phyloP scores from a whole-genome alignment of 495 filamentous ascomycete genomes.

The Letharia lupina region DNA sequence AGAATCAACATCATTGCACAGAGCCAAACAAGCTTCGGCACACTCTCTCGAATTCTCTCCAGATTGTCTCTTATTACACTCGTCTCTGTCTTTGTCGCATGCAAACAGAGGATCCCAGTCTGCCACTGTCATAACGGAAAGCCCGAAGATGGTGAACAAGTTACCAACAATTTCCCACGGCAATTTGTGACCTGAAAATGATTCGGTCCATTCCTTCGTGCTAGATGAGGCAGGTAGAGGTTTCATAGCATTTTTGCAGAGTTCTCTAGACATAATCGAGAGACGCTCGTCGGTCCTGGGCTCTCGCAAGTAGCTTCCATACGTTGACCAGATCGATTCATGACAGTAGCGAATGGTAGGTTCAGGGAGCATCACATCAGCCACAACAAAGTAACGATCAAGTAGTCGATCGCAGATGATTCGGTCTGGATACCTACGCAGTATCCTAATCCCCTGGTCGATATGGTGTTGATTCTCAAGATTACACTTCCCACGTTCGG shows the following conservation, averaged over 20 bases:
- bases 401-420: constrained; percentile 27
- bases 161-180: constrained; percentile 54
- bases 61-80: constrained; percentile 29
- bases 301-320: neutral
- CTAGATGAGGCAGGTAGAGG: neutral
- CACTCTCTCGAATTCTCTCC: constrained; percentile 34
- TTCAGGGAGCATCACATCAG: constrained; percentile 1
- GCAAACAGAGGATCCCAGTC: constrained; percentile 33
- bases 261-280: constrained; percentile 19
- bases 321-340: constrained; percentile 9
- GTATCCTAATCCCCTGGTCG: constrained; percentile 37
- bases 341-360: constrained; percentile 1
- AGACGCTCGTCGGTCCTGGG: constrained; percentile 12
- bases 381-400: constrained; percentile 22
- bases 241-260: constrained; percentile 11
- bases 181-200: constrained; percentile 43
- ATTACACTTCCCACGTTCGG: constrained; percentile 19
- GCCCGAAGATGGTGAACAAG: constrained; percentile 42
- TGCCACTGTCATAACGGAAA: constrained; percentile 34
- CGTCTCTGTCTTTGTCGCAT: constrained; percentile 22
- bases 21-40: constrained; percentile 37
- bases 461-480: constrained; percentile 30
- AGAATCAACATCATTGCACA: constrained; percentile 40
- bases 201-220: constrained; percentile 31
- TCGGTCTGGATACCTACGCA: constrained; percentile 36